Evolutionary conservation across 192 early-diverging fungal genomes (phyloP).

Genomic region (Borealophlyctis nickersoniae): DNA sequence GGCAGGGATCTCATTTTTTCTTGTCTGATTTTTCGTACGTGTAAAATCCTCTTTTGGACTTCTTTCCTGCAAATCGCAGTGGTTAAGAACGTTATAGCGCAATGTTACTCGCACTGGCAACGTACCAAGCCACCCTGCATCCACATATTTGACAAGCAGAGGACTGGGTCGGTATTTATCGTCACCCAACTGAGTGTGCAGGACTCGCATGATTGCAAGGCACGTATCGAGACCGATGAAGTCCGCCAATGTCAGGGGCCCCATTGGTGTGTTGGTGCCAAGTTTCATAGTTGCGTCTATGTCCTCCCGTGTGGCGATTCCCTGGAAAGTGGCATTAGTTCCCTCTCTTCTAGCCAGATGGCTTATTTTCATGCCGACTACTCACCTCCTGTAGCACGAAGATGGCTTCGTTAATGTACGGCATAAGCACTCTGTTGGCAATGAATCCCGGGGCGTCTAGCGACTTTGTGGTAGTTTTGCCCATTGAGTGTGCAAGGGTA

Average conservation of each 20-base stretch:
- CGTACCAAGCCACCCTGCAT: constrained; percentile 87
- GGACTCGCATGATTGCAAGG: constrained; percentile 93
- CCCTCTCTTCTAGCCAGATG: no score
- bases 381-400: constrained; percentile 77
- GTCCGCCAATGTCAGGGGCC: constrained; percentile 92
- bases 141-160: constrained; percentile 89
- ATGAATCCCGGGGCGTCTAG: constrained; percentile 93
- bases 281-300: constrained; percentile 99
- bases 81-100: not conserved
- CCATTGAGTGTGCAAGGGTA: constrained; percentile 78
- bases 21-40: constrained; percentile 52
- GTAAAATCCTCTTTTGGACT: constrained; percentile 87
- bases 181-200: constrained; percentile 87
- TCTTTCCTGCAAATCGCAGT: constrained; percentile 58
- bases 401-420: constrained; percentile 97
- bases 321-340: constrained; percentile 50
- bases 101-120: not conserved
- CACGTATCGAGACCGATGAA: constrained; percentile 99
- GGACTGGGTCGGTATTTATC: constrained; percentile 93
- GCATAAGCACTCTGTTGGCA: constrained; percentile 96
- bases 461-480: constrained; percentile 86
- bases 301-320: constrained; percentile 85
- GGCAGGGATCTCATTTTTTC: no score
- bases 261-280: constrained; percentile 97
- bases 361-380: no score